Base-by-base conservation (phyloP, 2,329 filamentous ascomycete species). In the Ascochyta lentis region DNA sequence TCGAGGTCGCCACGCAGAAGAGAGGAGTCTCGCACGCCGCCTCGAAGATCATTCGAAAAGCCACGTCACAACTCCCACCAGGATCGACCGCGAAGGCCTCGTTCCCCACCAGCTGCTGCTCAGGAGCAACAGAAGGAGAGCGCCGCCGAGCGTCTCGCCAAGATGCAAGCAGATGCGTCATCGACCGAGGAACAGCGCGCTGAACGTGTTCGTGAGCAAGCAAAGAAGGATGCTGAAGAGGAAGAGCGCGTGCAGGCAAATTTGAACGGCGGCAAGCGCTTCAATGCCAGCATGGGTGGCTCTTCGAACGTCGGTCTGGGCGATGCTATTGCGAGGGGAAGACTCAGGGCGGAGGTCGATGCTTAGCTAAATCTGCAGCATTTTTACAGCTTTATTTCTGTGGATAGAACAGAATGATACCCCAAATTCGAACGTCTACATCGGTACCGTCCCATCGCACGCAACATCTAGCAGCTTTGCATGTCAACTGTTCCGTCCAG, bases 101-200 rank as follows among this genome's bases (percentile, higher is more conserved):
- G 48, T 34, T 48, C 58, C 22, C 51, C 52, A 10, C 58, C 57
- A 13, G 39, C 55, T 2, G 9, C 49, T n/a, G 27, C 33, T 8
- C 49, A 59, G 44, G 48, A 58, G 23, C 51, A 57, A 16, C 49
- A 49, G 6, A 60, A 54, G 24, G 60, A 63, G 27, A 65, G 61
- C 46, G 57, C 61, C 13, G 70, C 66, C 2, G 72, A 73, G 31
- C 70, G 66, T 26, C 64, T 75, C 7, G 71, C 72, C 12, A 58
- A 61, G 10, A 75, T 75, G 73, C 72, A 74, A 52, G 68, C 67
- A 15, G 69, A 70, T 37, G 73, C 73, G 1, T 58, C 64, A 6
- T 68, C 68, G 6, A 61, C 74, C 0, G 73, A 75, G 57, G 58
- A 67, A 47, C 63, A 73, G 54, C 73, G 73, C 1, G 60, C 58